These are phyloP conservation scores for Lentinula detonsa DNA, from an alignment of 768 basidiomycete genomes.

Conservation along the genomic window DNA sequence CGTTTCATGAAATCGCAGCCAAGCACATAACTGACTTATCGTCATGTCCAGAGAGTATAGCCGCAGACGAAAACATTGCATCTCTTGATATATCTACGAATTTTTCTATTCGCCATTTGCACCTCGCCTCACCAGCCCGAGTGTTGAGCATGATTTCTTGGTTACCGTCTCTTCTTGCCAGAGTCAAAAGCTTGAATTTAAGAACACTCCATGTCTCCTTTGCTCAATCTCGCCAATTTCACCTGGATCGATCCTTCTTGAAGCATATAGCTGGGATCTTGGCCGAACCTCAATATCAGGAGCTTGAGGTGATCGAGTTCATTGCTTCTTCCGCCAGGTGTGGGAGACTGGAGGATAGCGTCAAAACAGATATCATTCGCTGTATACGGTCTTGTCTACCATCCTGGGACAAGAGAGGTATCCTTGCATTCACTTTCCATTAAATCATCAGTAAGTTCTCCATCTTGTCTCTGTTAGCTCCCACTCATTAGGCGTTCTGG, in stretches of 20 bases:
- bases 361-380: conserved; percentile 6
- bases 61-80: conserved; percentile 8
- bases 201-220: conserved; percentile 19
- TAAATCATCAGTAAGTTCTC: neutral
- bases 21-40: neutral
- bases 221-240: conserved; percentile 23
- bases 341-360: neutral
- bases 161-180: conserved; percentile 18
- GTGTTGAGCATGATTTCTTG: conserved; percentile 23
- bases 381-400: neutral
- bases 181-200: conserved; percentile 11
- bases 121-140: conserved; percentile 20
- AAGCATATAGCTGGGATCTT: conserved; percentile 16
- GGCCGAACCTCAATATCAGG: conserved; percentile 14
- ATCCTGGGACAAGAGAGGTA: conserved; percentile 1
- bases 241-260: conserved; percentile 22
- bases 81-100: conserved; percentile 17
- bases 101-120: conserved; percentile 17
- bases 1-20: neutral
- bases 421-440: neutral
- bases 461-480: too few species aligned
- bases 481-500: too few species aligned
- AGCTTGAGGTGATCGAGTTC: conserved; percentile 20
- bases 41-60: conserved; percentile 5
- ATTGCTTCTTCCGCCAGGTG: conserved; percentile 10